These are phyloP conservation scores for Pseudogymnoascus sp. DNA, from an alignment of 2,329 filamentous ascomycete genomes.

Conservation along the genomic window DNA sequence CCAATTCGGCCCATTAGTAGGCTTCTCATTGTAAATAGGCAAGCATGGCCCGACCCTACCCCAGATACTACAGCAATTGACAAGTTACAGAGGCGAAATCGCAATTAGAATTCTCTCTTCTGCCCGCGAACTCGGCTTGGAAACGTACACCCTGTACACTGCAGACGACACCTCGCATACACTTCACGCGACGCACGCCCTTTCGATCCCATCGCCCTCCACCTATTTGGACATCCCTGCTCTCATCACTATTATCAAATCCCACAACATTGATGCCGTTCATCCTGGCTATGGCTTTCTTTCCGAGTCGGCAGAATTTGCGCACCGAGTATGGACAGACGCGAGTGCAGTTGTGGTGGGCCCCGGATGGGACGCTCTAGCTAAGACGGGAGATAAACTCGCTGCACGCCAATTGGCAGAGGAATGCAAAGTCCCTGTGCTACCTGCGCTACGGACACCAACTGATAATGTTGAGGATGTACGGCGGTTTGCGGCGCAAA, in stretches of 20 bases:
- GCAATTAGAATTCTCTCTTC: conserved; percentile 53
- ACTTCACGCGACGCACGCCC: conserved; percentile 41
- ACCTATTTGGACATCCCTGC: conserved; percentile 46
- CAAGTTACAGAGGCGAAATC: conserved; percentile 50
- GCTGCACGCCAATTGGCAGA: conserved; percentile 58
- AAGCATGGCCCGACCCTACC: conserved; percentile 3
- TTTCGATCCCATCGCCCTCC: conserved; percentile 43
- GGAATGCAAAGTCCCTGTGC: conserved; percentile 59
- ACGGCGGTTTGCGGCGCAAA: conserved; percentile 34
- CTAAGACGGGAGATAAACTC: conserved; percentile 38
- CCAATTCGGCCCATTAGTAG: conserved; percentile 35
- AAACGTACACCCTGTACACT: conserved; percentile 50
- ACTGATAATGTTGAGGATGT: conserved; percentile 58
- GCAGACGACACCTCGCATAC: conserved; percentile 49
- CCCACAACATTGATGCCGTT: conserved; percentile 53
- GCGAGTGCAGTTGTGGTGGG: conserved; percentile 64
- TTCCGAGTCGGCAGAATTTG: conserved; percentile 63
- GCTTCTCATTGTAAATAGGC: conserved; percentile 49
- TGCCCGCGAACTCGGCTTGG: conserved; percentile 50
- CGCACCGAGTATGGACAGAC: conserved; percentile 57
- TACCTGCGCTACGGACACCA: conserved; percentile 60
- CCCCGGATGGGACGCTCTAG: conserved; percentile 40
- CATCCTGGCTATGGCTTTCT: conserved; percentile 68
- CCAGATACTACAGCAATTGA: neutral
- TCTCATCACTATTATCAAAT: conserved; percentile 40